Conservation (phyloP, 1,139 yeast species). For the Diutina rugosa region DNA sequence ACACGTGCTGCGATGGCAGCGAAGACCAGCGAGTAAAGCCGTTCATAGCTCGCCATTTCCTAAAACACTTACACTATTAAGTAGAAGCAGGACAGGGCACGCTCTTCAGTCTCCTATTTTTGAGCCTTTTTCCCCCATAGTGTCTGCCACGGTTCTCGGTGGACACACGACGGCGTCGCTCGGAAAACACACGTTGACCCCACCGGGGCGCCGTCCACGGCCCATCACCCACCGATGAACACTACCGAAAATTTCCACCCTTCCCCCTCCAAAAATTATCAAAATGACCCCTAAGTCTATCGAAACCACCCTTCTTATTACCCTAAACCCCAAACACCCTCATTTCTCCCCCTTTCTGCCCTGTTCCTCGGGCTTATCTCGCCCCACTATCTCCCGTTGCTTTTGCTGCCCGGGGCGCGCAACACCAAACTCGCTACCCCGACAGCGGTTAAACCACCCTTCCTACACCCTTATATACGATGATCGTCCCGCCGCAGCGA, state of each 20-base stretch:
- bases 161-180: neutral
- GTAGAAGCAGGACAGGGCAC: too few species aligned
- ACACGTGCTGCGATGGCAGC: too few species aligned
- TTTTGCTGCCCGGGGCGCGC: neutral
- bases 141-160: neutral
- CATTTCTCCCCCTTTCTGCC: neutral
- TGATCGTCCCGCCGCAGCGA: constrained; percentile 5
- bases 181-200: neutral
- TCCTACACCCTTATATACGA: constrained; percentile 7
- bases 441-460: neutral
- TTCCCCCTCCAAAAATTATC: neutral
- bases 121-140: neutral
- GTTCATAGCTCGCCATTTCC: too few species aligned
- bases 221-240: neutral
- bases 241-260: neutral
- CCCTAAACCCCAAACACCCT: neutral
- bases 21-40: too few species aligned
- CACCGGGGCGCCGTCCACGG: neutral
- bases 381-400: neutral
- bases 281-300: too few species aligned
- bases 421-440: neutral
- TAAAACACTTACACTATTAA: too few species aligned
- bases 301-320: too few species aligned
- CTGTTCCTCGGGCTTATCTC: neutral
- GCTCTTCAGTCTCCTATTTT: too few species aligned